Evolutionary conservation across 2,329 filamentous ascomycete genomes (phyloP), one percentile per base, ranked within the genome.

Genomic region (Trichoderma sp.): DNA sequence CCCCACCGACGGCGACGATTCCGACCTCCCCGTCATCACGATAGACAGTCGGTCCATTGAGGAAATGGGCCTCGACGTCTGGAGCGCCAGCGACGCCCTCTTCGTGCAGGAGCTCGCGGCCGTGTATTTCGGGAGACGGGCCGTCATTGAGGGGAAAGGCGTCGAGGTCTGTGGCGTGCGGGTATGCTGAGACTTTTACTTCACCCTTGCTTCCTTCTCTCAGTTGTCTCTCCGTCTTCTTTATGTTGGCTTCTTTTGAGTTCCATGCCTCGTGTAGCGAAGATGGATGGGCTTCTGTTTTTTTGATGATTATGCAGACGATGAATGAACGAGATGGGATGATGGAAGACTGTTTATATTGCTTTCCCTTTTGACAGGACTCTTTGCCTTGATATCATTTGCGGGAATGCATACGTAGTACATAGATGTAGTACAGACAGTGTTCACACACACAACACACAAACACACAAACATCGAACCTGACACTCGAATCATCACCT

Each of bases 51-150:
- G 88, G 28, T 86, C 90, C 63, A 74, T 94, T 57, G 83, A 86
- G 66, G 80, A 82, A 52, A 90, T 94, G 87, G 91, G 91, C 0
- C 81, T 95, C 21, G 91, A 95, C 71, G 82, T 88, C 0, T 95
- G 91, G 90, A 93, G 89, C 73, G 80, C 83, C 39, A 80, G 80
- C 17, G 91, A 94, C 73, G 85, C 84, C n/a, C 80, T 80, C 3
- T 94, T 93, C 72, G 83, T 92, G 17, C 79, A 79, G 67, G 87
- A 88, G 63, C 79, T 90, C 58, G 79, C 85, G 51, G 81, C 76
- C 67, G 77, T 85, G 68, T 94, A 91, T 77, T 93, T 92, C 77
- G 85, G 81, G 34, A 80, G 88, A 17, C 76, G 81, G 54, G 87
- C 87, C 10, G 81, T 82, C 69, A 84, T 92, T 21, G 85, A 91